These are phyloP conservation scores for Lignosus rhinocerotis DNA, from an alignment of 1,284 basidiomycete genomes.

Conservation along the genomic window DNA sequence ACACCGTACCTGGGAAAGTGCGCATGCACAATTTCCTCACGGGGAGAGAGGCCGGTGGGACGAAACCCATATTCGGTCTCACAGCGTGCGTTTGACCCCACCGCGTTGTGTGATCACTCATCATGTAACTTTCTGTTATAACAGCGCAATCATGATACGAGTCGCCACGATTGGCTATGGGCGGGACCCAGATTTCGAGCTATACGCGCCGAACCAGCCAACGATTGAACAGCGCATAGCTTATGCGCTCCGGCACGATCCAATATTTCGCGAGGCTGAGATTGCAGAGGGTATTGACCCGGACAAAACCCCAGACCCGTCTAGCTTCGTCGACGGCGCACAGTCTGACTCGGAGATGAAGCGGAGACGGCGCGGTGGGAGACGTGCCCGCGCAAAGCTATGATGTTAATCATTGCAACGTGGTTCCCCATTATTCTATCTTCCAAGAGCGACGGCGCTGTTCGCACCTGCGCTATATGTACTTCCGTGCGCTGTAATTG, in stretches of 20 bases:
- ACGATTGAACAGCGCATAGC: conserved; percentile 58
- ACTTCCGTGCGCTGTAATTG: neutral
- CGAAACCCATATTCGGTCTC: conserved; percentile 82
- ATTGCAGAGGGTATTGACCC: conserved; percentile 47
- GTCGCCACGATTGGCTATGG: conserved; percentile 69
- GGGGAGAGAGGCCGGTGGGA: conserved; percentile 75
- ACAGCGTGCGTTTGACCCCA: conserved; percentile 62
- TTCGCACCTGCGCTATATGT: neutral
- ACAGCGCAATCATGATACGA: conserved; percentile 72
- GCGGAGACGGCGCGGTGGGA: conserved; percentile 5
- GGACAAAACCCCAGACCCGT: conserved; percentile 25
- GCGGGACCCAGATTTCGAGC: conserved; percentile 62
- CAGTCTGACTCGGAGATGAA: conserved; percentile 10
- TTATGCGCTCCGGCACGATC: conserved; percentile 50
- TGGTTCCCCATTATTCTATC: neutral
- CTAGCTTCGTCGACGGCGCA: conserved; percentile 9
- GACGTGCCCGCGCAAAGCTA: conserved; percentile 15
- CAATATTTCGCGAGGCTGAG: conserved; percentile 51
- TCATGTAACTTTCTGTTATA: neutral
- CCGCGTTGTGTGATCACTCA: neutral
- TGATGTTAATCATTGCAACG: neutral
- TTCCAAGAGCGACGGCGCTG: neutral
- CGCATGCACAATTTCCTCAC: conserved; percentile 80
- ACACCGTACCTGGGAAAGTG: conserved; percentile 39
- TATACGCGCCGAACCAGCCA: conserved; percentile 56